Evolutionary conservation across 257 asterid species (phyloP).

Genomic region (Penstemon newberryi): DNA sequence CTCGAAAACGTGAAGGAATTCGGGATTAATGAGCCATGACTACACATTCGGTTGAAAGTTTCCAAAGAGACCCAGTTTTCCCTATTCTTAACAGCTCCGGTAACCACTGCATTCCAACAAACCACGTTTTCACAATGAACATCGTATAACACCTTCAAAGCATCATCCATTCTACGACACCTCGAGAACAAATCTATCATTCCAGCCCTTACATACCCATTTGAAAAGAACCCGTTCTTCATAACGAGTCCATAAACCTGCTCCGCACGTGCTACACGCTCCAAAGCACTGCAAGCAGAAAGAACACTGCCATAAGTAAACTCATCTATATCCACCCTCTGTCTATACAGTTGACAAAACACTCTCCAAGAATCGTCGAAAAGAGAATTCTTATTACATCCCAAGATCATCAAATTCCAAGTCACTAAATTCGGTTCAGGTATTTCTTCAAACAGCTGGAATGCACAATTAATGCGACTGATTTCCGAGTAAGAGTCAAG

Average conservation of each 20-base stretch:
- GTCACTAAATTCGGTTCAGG: constrained; percentile 47
- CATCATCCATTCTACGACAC: constrained; percentile 46
- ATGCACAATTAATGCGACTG: constrained; percentile 46
- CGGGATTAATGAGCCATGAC: constrained; percentile 38
- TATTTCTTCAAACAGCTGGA: constrained; percentile 63
- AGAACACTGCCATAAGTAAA: constrained; percentile 64
- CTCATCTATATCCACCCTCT: constrained; percentile 46
- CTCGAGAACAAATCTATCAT: constrained; percentile 60
- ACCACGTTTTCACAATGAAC: constrained; percentile 60
- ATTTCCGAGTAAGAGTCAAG: constrained; percentile 39
- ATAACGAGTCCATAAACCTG: constrained; percentile 62
- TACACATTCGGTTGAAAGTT: constrained; percentile 51
- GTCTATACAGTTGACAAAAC: constrained; percentile 48
- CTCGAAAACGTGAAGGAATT: constrained; percentile 63
- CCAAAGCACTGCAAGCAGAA: constrained; percentile 57
- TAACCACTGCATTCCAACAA: constrained; percentile 77
- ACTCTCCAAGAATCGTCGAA: constrained; percentile 58
- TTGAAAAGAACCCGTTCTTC: constrained; percentile 59
- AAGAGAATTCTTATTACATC: constrained; percentile 49
- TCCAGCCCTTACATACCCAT: constrained; percentile 66
- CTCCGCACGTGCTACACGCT: constrained; percentile 39
- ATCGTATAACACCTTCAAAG: constrained; percentile 60
- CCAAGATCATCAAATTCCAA: constrained; percentile 68
- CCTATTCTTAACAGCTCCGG: constrained; percentile 72
- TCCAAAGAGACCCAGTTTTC: constrained; percentile 47